Conservation (phyloP, 345 rosid species). For the Brassica rapa region DNA sequence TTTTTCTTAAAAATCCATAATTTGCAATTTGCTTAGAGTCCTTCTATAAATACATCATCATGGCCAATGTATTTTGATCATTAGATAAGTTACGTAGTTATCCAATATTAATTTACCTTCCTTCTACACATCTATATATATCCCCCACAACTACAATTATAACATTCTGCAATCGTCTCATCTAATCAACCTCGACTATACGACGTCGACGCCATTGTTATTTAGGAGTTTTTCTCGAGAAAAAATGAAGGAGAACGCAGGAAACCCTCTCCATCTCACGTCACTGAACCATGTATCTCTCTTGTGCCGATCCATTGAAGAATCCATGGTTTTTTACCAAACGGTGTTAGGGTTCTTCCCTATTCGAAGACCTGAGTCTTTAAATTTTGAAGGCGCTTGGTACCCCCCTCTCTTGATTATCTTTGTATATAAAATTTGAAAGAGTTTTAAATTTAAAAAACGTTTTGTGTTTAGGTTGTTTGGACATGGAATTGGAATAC, state of each 20-base stretch:
- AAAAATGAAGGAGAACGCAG: conserved; percentile 36
- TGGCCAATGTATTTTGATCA: neutral
- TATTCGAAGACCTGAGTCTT: conserved; percentile 63
- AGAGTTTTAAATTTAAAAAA: neutral
- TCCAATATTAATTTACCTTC: conserved; percentile 4
- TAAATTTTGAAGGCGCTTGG: conserved; percentile 84
- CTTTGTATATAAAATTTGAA: neutral
- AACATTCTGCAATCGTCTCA: neutral
- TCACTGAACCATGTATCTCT: conserved; percentile 76
- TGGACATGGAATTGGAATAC: conserved; percentile 71
- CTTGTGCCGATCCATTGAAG: conserved; percentile 61
- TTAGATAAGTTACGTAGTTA: conserved; percentile 20
- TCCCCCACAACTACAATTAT: neutral
- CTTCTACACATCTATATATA: conserved; percentile 6
- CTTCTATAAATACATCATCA: conserved; percentile 27
- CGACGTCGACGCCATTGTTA: conserved; percentile 14
- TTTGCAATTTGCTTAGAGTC: neutral
- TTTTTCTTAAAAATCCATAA: neutral
- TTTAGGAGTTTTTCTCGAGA: neutral
- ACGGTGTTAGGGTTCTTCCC: conserved; percentile 73
- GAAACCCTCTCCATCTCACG: conserved; percentile 64
- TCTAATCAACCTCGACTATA: neutral
- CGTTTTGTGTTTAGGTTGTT: conserved; percentile 52
- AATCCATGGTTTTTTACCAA: conserved; percentile 65
- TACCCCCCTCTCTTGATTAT: neutral